phyloP scores from a whole-genome alignment of 331 rosid genomes.

The Pyracantha coccinea region DNA sequence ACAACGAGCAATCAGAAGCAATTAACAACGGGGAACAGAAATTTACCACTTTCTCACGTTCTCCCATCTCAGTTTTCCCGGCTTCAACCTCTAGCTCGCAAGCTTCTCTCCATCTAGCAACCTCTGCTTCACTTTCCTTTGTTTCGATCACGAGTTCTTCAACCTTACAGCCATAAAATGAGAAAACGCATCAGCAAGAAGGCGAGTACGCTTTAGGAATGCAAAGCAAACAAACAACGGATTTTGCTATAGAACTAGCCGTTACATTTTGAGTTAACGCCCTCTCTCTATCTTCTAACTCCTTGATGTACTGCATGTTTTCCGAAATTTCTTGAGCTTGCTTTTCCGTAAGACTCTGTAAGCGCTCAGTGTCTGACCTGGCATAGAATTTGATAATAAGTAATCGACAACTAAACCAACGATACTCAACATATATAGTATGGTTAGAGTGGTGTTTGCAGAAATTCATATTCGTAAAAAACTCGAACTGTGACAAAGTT shows the following conservation, averaged over 20 bases:
- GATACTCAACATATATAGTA: neutral
- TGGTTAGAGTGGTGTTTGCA: neutral
- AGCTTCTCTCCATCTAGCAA: conserved; percentile 84
- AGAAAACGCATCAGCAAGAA: conserved; percentile 19
- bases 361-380: conserved; percentile 94
- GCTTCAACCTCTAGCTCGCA: conserved; percentile 78
- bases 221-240: neutral
- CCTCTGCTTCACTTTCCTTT: conserved; percentile 56
- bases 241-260: neutral
- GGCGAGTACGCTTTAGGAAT: neutral
- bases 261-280: conserved; percentile 55
- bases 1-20: neutral
- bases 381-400: conserved; percentile 28
- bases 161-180: conserved; percentile 31
- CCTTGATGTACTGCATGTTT: conserved; percentile 51
- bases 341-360: conserved; percentile 62
- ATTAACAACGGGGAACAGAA: neutral
- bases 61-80: conserved; percentile 15
- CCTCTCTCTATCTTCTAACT: conserved; percentile 75
- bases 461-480: neutral
- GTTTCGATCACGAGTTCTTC: conserved; percentile 49
- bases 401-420: conserved; percentile 15
- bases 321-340: conserved; percentile 55
- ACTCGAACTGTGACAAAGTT: neutral
- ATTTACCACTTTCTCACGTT: conserved; percentile 67